phyloP scores from a whole-genome alignment of 495 filamentous ascomycete genomes.

The Aspergillus biplanus region DNA sequence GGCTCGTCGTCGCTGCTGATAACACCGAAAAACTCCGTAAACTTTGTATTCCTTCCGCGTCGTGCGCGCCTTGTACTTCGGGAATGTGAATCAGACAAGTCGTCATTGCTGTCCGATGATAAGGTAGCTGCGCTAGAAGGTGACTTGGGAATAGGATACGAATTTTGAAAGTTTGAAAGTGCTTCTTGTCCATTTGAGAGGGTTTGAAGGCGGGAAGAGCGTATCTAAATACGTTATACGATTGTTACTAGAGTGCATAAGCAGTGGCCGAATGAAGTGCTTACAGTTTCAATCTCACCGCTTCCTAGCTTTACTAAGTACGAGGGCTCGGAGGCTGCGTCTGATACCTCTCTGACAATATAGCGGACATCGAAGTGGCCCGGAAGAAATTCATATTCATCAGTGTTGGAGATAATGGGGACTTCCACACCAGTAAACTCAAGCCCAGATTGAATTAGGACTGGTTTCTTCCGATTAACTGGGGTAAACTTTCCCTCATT shows the following conservation, averaged over 20 bases:
- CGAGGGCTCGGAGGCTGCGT: conserved; percentile 27
- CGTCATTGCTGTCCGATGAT: conserved; percentile 17
- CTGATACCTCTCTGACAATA: conserved; percentile 36
- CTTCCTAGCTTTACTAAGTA: conserved; percentile 53
- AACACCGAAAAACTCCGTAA: conserved; percentile 25
- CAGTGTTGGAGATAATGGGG: conserved; percentile 38
- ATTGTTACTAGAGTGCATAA: conserved; percentile 8
- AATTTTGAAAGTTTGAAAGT: conserved; percentile 33
- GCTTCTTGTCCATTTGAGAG: conserved; percentile 38
- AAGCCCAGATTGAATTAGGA: not conserved
- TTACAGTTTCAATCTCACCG: conserved; percentile 49
- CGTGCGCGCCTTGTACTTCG: conserved; percentile 11
- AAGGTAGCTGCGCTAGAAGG: conserved; percentile 2
- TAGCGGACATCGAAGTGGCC: conserved; percentile 47
- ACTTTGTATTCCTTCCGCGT: conserved; percentile 22
- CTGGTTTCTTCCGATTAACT: too few relatives aligned
- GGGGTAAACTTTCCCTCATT: not conserved
- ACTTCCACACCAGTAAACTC: conserved; percentile 40
- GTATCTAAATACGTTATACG: conserved; percentile 27
- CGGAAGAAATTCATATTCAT: conserved; percentile 54
- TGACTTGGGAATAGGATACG: conserved; percentile 3
- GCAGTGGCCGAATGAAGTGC: conserved; percentile 16
- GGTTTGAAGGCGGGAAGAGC: conserved; percentile 30
- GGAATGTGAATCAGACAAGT: conserved; percentile 13
- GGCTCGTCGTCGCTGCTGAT: conserved; percentile 26